A percentile compares a stretch with the other conserved stretches of the same genome.
Conservation (phyloP, 257 asterid species). For the Solanum peruvianum region DNA sequence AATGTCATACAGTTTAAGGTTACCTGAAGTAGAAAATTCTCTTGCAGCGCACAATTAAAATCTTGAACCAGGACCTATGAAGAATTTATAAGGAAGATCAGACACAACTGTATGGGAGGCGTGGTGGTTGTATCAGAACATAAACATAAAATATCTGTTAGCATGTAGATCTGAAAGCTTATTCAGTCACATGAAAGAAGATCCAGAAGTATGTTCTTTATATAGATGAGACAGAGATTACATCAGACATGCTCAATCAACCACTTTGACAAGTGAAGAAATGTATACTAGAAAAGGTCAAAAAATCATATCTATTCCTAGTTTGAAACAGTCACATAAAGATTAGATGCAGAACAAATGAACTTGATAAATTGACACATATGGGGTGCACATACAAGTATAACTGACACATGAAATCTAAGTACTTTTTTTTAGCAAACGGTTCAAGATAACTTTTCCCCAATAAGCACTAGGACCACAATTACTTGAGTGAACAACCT, state of each 20-base stretch:
- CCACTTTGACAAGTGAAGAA: not conserved
- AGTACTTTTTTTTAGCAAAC: not conserved
- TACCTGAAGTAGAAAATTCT: slow-evolving; percentile 95
- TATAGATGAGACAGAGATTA: not conserved
- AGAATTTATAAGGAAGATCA: not conserved
- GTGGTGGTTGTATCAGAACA: not conserved
- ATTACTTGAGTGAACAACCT: not conserved
- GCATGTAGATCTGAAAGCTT: not conserved
- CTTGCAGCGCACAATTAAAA: slow-evolving; percentile 96
- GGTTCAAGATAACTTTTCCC: not conserved
- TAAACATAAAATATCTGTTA: not conserved
- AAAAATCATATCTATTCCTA: not conserved
- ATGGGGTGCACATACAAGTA: not conserved
- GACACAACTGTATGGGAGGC: not conserved
- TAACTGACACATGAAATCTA: not conserved
- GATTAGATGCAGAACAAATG: not conserved
- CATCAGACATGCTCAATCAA: not conserved
- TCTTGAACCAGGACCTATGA: slow-evolving; percentile 83
- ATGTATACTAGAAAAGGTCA: not conserved
- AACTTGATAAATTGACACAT: not conserved
- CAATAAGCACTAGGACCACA: not conserved
- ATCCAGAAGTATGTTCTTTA: not conserved
- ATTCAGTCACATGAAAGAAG: not conserved
- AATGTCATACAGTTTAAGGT: slow-evolving; percentile 1
- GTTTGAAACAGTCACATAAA: not conserved